Percentiles rank a stretch among this genome's conserved stretches.
Evolutionary conservation across 768 basidiomycete species (phyloP).

Genomic region (Auricularia cornea): DNA sequence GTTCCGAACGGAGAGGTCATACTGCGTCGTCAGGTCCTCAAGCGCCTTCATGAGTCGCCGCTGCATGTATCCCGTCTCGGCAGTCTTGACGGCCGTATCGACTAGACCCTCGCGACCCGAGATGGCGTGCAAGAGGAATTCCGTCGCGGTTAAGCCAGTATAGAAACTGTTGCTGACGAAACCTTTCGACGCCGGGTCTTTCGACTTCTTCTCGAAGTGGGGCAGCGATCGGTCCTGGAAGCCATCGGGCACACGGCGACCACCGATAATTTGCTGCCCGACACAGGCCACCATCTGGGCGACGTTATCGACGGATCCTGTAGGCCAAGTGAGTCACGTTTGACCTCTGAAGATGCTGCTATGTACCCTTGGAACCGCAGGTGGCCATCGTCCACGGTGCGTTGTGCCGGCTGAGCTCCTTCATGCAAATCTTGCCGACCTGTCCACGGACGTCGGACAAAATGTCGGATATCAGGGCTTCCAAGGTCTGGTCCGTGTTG

Average conservation of each 20-base stretch:
- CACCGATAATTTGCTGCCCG: slow-evolving; percentile 97
- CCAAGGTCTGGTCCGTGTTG: slow-evolving; percentile 92
- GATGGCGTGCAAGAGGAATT: slow-evolving; percentile 98
- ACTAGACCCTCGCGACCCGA: slow-evolving; percentile 97
- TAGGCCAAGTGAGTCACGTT: slow-evolving; percentile 10
- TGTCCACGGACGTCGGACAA: slow-evolving; percentile 93
- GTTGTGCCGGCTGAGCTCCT: slow-evolving; percentile 93
- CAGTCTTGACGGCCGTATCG: slow-evolving; percentile 99
- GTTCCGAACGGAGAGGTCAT: slow-evolving; percentile 92
- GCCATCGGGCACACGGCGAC: slow-evolving; percentile 95
- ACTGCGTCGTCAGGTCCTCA: slow-evolving; percentile 93
- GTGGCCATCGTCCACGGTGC: slow-evolving; percentile 98
- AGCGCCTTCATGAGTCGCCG: slow-evolving; percentile 97
- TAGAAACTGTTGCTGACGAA: slow-evolving; percentile 98
- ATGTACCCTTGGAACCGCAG: slow-evolving; percentile 91
- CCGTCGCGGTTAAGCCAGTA: slow-evolving; percentile 82
- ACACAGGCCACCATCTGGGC: slow-evolving; percentile 99
- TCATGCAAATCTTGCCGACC: slow-evolving; percentile 97
- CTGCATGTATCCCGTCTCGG: slow-evolving; percentile 99
- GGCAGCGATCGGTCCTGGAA: slow-evolving; percentile 99
- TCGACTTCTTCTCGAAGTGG: slow-evolving; percentile 95
- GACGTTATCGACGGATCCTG: slow-evolving; percentile 97
- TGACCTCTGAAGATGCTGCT: background rate
- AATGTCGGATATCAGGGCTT: slow-evolving; percentile 90
- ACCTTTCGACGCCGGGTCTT: slow-evolving; percentile 93